Conservation (phyloP, 352 stramenopile species). For the Pythium aristosporum region DNA sequence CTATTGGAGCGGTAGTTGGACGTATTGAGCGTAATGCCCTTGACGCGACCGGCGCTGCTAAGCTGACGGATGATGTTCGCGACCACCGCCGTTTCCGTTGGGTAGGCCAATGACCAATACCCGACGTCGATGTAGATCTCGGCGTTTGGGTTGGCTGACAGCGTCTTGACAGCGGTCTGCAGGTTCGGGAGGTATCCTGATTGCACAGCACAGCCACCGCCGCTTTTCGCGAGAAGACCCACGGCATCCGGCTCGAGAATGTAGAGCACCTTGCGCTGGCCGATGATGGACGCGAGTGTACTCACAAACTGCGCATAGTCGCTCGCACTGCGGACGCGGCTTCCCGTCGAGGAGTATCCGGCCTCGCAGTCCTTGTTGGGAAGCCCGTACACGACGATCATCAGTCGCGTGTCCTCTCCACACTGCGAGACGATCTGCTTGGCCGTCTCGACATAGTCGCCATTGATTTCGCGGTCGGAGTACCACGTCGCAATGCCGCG, state of each 20-base stretch:
- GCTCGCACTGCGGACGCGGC: conserved; percentile 30
- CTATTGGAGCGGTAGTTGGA: conserved; percentile 67
- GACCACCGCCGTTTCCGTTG: background rate
- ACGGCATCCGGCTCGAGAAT: conserved; percentile 65
- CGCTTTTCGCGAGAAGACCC: conserved; percentile 38
- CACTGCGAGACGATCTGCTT: conserved; percentile 37
- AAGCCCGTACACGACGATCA: conserved; percentile 67
- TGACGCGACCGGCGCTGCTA: conserved; percentile 34
- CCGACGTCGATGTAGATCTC: conserved; percentile 64
- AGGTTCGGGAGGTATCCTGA: conserved; percentile 55
- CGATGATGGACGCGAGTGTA: conserved; percentile 38
- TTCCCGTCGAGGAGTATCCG: conserved; percentile 38
- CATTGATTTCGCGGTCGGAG: conserved; percentile 36
- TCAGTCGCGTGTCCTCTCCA: conserved; percentile 40
- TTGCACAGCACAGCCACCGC: conserved; percentile 39
- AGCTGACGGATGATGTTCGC: conserved; percentile 41
- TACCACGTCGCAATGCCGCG: conserved; percentile 59
- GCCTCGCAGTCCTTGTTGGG: conserved; percentile 73
- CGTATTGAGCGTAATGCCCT: conserved; percentile 70
- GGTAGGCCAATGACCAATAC: conserved; percentile 48
- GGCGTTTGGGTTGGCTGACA: conserved; percentile 51
- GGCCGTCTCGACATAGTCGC: conserved; percentile 40
- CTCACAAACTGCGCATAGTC: conserved; percentile 53
- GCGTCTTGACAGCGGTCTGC: conserved; percentile 33
- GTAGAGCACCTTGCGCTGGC: conserved; percentile 63